Percentiles rank a stretch among this genome's conserved stretches.
phyloP scores from a whole-genome alignment of 192 early-diverging fungal genomes.

The Diversispora eburnea region DNA sequence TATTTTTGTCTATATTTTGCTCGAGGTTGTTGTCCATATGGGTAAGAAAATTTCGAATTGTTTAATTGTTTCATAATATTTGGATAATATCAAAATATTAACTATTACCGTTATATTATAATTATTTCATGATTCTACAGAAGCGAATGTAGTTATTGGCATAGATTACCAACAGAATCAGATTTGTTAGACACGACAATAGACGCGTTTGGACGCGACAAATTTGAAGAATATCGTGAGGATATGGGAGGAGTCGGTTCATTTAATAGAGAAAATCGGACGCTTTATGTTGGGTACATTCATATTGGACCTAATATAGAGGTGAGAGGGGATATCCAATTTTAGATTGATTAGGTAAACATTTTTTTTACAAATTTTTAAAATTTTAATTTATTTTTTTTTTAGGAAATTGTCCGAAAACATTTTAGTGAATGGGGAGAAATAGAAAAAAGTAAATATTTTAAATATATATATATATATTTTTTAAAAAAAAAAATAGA shows the following conservation, averaged over 20 bases:
- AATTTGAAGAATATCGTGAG: slow-evolving; percentile 57
- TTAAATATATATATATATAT: too few relatives aligned
- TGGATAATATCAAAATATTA: too few relatives aligned
- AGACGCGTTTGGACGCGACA: slow-evolving; percentile 82
- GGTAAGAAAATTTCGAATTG: slow-evolving; percentile 38
- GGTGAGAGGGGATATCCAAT: neutral
- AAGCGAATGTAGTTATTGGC: slow-evolving; percentile 48
- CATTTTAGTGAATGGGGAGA: slow-evolving; percentile 78
- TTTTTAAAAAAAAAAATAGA: too few relatives aligned
- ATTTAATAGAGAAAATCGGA: slow-evolving; percentile 67
- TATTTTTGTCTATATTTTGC: slow-evolving; percentile 86
- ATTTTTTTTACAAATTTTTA: neutral
- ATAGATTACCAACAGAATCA: slow-evolving; percentile 44
- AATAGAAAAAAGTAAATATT: slow-evolving; percentile 59
- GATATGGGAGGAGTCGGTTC: slow-evolving; percentile 71
- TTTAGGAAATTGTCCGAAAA: slow-evolving; percentile 46
- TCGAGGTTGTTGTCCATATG: slow-evolving; percentile 71
- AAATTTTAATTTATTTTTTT: neutral
- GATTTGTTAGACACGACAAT: slow-evolving; percentile 55
- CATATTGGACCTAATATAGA: slow-evolving; percentile 40
- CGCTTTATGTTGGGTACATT: slow-evolving; percentile 75
- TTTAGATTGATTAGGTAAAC: neutral
- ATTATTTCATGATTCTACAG: slow-evolving; percentile 18
- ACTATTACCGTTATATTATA: neutral
- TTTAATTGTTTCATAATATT: neutral